These are phyloP conservation scores for Maudiozyma pseudohumilis DNA, from an alignment of 805 yeast genomes.

Conservation along the genomic window DNA sequence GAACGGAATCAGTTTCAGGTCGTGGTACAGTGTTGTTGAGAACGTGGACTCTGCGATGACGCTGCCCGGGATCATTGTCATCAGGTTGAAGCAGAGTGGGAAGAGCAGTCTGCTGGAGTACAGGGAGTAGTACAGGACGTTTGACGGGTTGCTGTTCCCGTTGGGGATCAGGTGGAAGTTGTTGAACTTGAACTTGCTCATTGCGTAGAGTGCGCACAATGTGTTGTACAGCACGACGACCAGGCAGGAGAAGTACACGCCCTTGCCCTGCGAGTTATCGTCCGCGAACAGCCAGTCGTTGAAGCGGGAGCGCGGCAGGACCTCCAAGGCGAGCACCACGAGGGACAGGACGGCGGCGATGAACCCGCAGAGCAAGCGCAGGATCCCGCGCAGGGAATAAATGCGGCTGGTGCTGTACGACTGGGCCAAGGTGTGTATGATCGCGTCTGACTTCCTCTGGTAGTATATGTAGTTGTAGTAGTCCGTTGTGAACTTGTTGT, in stretches of 20 bases:
- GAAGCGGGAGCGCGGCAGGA: constrained; percentile 20
- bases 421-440: constrained; percentile 23
- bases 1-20: constrained; percentile 23
- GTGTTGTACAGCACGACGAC: constrained; percentile 22
- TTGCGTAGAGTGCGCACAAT: constrained; percentile 23
- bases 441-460: constrained; percentile 18
- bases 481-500: constrained; percentile 23
- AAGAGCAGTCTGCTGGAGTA: constrained; percentile 27
- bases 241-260: constrained; percentile 16
- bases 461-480: constrained; percentile 24
- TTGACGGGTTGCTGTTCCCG: constrained; percentile 27
- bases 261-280: constrained; percentile 6
- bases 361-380: constrained; percentile 6
- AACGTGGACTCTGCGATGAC: constrained; percentile 14
- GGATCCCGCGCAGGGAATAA: constrained; percentile 1
- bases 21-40: constrained; percentile 19
- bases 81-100: constrained; percentile 28
- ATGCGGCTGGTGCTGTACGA: constrained; percentile 12
- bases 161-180: constrained; percentile 27
- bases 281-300: constrained; percentile 17
- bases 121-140: constrained; percentile 25
- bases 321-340: constrained; percentile 17
- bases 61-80: constrained; percentile 18
- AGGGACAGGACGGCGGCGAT: constrained; percentile 12
- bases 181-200: constrained; percentile 26